A percentile compares a stretch with the other conserved stretches of the same genome.
Evolutionary conservation across 2,329 filamentous ascomycete genomes (phyloP).

Genomic region (Lasiodiplodia gonubiensis): DNA sequence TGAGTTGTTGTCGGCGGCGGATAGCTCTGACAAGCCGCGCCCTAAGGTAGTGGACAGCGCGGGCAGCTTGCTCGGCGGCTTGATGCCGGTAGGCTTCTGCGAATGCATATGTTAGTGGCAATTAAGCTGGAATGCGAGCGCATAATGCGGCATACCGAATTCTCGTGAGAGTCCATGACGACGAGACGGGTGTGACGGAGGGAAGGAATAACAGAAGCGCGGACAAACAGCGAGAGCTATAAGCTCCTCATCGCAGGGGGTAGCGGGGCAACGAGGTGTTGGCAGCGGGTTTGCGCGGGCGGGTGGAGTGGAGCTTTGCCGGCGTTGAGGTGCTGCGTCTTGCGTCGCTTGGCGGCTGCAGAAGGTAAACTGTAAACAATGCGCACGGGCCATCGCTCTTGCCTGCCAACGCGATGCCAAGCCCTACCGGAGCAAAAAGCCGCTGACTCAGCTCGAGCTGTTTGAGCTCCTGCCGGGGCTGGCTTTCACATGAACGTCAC

Average conservation of each 20-base stretch:
- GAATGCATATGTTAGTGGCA: not conserved
- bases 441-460: not conserved
- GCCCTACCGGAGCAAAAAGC: not conserved
- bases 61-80: constrained; percentile 42
- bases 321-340: not conserved
- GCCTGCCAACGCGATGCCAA: not conserved
- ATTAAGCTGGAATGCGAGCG: constrained; percentile 6
- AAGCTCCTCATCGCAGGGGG: constrained; percentile 25
- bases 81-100: constrained; percentile 39
- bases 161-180: constrained; percentile 28
- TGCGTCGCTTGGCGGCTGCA: constrained; percentile 2
- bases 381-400: not conserved
- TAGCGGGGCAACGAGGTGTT: constrained; percentile 6
- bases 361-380: constrained; percentile 13
- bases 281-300: not conserved
- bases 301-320: constrained; percentile 1
- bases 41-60: constrained; percentile 35
- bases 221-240: constrained; percentile 25
- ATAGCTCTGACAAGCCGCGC: constrained; percentile 56
- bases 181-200: constrained; percentile 17
- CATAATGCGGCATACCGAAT: constrained; percentile 15
- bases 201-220: constrained; percentile 24
- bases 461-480: not conserved
- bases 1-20: constrained; percentile 59
- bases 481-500: constrained; percentile 25